Conservation (phyloP, 2,329 filamentous ascomycete species). For the Sporothrix pallida region DNA sequence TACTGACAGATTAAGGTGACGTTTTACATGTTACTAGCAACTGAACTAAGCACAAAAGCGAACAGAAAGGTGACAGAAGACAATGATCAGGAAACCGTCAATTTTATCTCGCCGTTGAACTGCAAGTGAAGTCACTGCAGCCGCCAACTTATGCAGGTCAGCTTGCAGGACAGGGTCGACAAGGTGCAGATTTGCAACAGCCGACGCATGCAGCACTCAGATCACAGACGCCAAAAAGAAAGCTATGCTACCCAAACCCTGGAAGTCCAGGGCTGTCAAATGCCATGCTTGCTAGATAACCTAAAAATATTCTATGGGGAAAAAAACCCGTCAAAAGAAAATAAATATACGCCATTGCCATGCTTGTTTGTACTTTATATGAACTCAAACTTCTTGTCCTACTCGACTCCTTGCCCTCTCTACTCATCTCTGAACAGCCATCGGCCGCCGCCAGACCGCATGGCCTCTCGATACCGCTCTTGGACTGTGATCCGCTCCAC, state of each 20-base stretch:
- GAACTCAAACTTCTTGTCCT: background rate
- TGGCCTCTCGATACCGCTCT: slow-evolving; percentile 80
- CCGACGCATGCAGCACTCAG: background rate
- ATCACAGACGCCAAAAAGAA: background rate
- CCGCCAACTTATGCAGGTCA: slow-evolving; percentile 11
- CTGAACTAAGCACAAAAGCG: background rate
- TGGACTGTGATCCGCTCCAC: slow-evolving; percentile 69
- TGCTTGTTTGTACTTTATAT: background rate
- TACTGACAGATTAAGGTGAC: background rate
- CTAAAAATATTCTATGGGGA: background rate
- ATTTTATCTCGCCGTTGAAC: too few species aligned
- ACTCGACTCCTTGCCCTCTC: background rate
- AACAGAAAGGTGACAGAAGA: too few species aligned
- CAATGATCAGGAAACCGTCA: too few species aligned
- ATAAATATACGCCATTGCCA: slow-evolving; percentile 3
- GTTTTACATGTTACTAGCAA: too few species aligned
- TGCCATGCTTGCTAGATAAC: background rate
- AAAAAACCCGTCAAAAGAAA: background rate
- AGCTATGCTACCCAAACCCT: slow-evolving; percentile 12
- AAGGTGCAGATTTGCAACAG: background rate
- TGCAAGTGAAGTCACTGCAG: background rate
- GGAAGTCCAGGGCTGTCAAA: background rate
- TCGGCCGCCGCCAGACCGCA: slow-evolving; percentile 74
- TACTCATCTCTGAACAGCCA: slow-evolving; percentile 83
- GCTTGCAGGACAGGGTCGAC: background rate